Conservation (phyloP, 805 yeast genomes). For the Metschnikowia cerradonensis region DNA sequence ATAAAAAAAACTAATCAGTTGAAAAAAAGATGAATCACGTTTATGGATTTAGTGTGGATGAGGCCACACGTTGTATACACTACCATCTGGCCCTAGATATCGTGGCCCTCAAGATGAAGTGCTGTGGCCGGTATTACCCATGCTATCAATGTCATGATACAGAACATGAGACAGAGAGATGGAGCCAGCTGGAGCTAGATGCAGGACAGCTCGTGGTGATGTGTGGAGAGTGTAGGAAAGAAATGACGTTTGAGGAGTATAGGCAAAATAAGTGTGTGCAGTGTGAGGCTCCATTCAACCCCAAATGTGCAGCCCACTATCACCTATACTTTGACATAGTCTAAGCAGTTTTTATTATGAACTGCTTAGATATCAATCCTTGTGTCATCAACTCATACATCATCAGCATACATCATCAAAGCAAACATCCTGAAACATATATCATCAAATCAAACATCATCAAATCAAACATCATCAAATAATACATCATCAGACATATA, state of each 20-base stretch:
- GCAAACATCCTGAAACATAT: too few species aligned
- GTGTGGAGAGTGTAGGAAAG: slow-evolving; percentile 35
- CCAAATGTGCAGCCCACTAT: slow-evolving; percentile 36
- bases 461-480: too few species aligned
- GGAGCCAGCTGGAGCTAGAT: slow-evolving; percentile 11
- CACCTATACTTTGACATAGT: slow-evolving; percentile 30
- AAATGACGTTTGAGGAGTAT: slow-evolving; percentile 29
- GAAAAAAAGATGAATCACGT: slow-evolving; percentile 4
- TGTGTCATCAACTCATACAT: too few species aligned
- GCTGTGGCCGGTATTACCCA: slow-evolving; percentile 36
- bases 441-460: too few species aligned
- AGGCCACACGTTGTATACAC: slow-evolving; percentile 35
- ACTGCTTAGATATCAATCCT: too few species aligned
- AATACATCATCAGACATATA: too few species aligned
- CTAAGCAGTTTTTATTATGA: too few species aligned
- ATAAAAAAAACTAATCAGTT: too few species aligned
- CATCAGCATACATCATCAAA: too few species aligned
- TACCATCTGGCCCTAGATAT: slow-evolving; percentile 33
- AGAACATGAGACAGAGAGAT: slow-evolving; percentile 15
- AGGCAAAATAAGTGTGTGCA: slow-evolving; percentile 17
- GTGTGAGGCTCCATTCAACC: slow-evolving; percentile 33
- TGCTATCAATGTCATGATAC: slow-evolving; percentile 38
- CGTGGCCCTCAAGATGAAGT: slow-evolving; percentile 37
- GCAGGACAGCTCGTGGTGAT: slow-evolving; percentile 22
- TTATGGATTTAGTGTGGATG: slow-evolving; percentile 22